These are phyloP conservation scores for Dactylonectria estremocensis DNA, from an alignment of 2,329 filamentous ascomycete genomes.

Conservation along the genomic window DNA sequence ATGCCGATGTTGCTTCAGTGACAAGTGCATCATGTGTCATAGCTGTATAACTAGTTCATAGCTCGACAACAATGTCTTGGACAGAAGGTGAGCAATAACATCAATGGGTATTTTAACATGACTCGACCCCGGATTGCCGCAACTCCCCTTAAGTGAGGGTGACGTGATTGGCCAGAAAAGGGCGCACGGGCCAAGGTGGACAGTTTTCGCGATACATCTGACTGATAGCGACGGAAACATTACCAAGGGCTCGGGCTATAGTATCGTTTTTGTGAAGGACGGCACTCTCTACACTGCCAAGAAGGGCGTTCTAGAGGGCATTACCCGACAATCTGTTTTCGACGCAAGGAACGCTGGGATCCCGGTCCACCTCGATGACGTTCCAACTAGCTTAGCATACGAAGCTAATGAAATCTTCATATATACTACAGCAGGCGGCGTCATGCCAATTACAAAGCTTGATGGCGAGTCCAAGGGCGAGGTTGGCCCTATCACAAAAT, in stretches of 20 bases:
- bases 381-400: slow-evolving; percentile 60
- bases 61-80: too few relatives aligned
- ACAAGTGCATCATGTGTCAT: too few relatives aligned
- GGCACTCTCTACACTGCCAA: slow-evolving; percentile 61
- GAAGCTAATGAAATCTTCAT: slow-evolving; percentile 65
- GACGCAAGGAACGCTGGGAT: slow-evolving; percentile 56
- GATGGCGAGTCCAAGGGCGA: slow-evolving; percentile 60
- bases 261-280: slow-evolving; percentile 63
- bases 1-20: too few relatives aligned
- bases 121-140: too few relatives aligned
- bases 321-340: slow-evolving; percentile 65
- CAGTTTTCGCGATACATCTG: slow-evolving; percentile 39
- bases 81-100: too few relatives aligned
- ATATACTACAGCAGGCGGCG: slow-evolving; percentile 67
- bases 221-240: slow-evolving; percentile 65
- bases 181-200: too few relatives aligned
- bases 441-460: slow-evolving; percentile 66
- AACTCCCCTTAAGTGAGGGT: too few relatives aligned
- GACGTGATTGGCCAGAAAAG: too few relatives aligned
- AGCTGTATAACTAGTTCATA: too few relatives aligned
- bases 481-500: slow-evolving; percentile 61
- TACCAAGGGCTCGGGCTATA: slow-evolving; percentile 67
- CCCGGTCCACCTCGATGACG: slow-evolving; percentile 56
- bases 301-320: slow-evolving; percentile 63
- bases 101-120: too few relatives aligned